Conservation (phyloP, 805 yeast species). For the Myxozyma lipomycoides region DNA sequence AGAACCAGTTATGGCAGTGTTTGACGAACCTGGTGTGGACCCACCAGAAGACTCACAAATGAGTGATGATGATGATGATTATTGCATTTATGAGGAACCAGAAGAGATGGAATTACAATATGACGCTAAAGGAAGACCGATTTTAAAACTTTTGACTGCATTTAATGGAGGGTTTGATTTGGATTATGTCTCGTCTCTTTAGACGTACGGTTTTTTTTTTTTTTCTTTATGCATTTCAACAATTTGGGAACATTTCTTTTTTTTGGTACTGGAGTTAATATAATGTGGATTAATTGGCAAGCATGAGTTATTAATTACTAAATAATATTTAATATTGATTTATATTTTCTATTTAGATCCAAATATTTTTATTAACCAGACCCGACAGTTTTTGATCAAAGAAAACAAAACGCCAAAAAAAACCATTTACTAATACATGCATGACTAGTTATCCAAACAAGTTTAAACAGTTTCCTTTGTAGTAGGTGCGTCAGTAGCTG, state of each 20-base stretch:
- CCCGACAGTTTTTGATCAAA: too few species aligned
- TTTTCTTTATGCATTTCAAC: background rate
- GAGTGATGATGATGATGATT: slow-evolving; percentile 7
- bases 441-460: background rate
- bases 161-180: slow-evolving; percentile 11
- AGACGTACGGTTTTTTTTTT: background rate
- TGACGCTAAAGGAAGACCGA: slow-evolving; percentile 19
- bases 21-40: background rate
- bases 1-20: background rate
- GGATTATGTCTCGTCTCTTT: background rate
- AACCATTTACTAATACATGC: background rate
- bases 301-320: background rate
- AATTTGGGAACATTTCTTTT: background rate
- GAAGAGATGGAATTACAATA: slow-evolving; percentile 15
- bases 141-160: slow-evolving; percentile 12
- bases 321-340: too few species aligned
- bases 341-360: too few species aligned
- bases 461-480: background rate
- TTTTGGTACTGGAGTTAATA: background rate
- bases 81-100: slow-evolving; percentile 17
- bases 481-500: background rate
- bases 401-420: too few species aligned
- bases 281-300: background rate
- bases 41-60: background rate
- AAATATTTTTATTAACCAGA: too few species aligned